Percentiles rank a stretch among this genome's conserved stretches.
Conservation (phyloP, 768 basidiomycete genomes). For the Dioszegia crocea region DNA sequence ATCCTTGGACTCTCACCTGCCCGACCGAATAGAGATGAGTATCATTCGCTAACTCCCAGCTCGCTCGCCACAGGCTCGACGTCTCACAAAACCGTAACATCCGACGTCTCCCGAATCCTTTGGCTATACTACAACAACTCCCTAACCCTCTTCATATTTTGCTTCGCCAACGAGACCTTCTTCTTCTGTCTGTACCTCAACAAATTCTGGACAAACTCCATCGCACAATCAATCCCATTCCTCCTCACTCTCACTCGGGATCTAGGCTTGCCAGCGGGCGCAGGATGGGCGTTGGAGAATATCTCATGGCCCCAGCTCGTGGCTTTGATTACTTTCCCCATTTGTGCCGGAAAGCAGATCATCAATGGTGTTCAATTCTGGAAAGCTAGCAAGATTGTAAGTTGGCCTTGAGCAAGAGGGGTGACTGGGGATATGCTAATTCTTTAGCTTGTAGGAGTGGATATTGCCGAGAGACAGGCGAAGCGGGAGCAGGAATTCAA, state of each 20-base stretch:
- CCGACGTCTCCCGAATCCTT: conserved; percentile 85
- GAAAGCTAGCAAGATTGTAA: conserved; percentile 71
- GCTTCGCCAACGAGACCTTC: conserved; percentile 92
- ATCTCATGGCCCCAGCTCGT: conserved; percentile 74
- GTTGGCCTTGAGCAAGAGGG: conserved; percentile 8
- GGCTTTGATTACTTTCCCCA: conserved; percentile 61
- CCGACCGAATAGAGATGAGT: too few relatives aligned
- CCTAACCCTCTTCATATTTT: conserved; percentile 84
- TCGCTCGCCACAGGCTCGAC: conserved; percentile 89
- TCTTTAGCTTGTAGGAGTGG: conserved; percentile 71
- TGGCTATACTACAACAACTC: conserved; percentile 91
- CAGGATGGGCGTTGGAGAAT: conserved; percentile 22
- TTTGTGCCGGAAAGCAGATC: conserved; percentile 78
- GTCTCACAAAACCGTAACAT: conserved; percentile 87
- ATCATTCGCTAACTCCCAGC: conserved; percentile 52
- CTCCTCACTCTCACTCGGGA: conserved; percentile 26
- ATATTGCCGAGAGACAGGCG: conserved; percentile 68
- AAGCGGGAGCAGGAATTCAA: conserved; percentile 19
- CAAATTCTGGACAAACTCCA: conserved; percentile 72
- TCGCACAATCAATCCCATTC: conserved; percentile 55
- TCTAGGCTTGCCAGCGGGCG: conserved; percentile 27
- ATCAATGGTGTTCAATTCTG: conserved; percentile 95
- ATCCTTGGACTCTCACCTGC: background rate
- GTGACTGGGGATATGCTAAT: background rate
- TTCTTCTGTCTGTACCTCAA: conserved; percentile 92